These are phyloP conservation scores for Noccaea caerulescens DNA, from an alignment of 345 rosid genomes.

Conservation along the genomic window DNA sequence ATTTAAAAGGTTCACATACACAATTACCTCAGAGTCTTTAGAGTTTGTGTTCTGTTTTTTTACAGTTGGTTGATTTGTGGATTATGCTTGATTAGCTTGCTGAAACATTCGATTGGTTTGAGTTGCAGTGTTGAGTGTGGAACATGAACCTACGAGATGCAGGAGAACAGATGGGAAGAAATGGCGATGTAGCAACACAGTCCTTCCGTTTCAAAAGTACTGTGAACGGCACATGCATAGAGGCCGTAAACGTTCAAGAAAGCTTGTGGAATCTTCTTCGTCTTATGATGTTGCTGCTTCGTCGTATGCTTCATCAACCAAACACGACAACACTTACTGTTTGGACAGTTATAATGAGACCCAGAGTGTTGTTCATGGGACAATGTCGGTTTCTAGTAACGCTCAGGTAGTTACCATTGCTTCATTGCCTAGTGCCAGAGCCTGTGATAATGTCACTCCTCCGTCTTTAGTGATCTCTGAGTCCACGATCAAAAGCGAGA, in stretches of 20 bases:
- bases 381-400: slow-evolving; percentile 34
- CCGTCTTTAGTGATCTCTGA: slow-evolving; percentile 25
- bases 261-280: slow-evolving; percentile 69
- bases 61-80: slow-evolving; percentile 6
- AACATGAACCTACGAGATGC: slow-evolving; percentile 64
- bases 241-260: slow-evolving; percentile 86
- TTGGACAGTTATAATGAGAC: slow-evolving; percentile 33
- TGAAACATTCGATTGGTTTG: slow-evolving; percentile 30
- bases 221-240: slow-evolving; percentile 74
- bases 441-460: slow-evolving; percentile 9
- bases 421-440: slow-evolving; percentile 32
- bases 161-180: slow-evolving; percentile 87
- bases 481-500: slow-evolving; percentile 19
- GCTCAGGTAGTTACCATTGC: slow-evolving; percentile 36
- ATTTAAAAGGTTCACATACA: slow-evolving; percentile 13
- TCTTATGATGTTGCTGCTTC: slow-evolving; percentile 40
- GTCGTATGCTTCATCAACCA: slow-evolving; percentile 31
- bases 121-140: slow-evolving; percentile 52
- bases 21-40: neutral
- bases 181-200: slow-evolving; percentile 67
- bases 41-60: slow-evolving; percentile 13
- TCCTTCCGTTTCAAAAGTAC: slow-evolving; percentile 60
- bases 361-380: slow-evolving; percentile 17
- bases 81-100: neutral
- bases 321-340: slow-evolving; percentile 17